Base-by-base conservation (phyloP, 2,329 filamentous ascomycete species). In the Talaromyces sp. region DNA sequence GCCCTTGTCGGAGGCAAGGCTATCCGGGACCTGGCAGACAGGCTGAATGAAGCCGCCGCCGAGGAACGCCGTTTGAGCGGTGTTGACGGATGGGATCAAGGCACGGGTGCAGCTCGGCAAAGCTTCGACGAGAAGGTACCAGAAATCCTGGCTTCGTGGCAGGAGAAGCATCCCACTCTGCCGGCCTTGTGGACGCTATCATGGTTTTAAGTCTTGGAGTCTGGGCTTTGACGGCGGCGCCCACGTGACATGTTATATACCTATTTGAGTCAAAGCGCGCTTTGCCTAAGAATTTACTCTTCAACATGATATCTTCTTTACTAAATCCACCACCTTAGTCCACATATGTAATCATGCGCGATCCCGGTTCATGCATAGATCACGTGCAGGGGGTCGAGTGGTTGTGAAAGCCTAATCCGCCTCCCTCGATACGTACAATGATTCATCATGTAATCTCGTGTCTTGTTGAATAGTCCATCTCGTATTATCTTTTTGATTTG, bases 51-150 rank as follows among this genome's bases (percentile, higher is more conserved):
- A 19, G 90, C 87, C 0, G 95, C 95, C 0, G 81, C 77, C 30
- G 87, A 93, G 72, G 93, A 97, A 76, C 82, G 92, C 61, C 85
- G 88, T 44, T 77, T 81, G 10, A 81, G 86, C 30, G 90, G 89
- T 2, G 77, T 83, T 0, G 75, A 81, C 1, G 84, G 83, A 0
- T 96, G 93, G 81, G 87, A 92, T 62, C 83, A 83, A 59, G 91
- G 88, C 11, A 83, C 81, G 63, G 86, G 85, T 4, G 82, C 85
- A 1, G 86, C 87, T 61, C 82, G 93, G 61, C 81, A 84, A 33
- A 88, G 88, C 32, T 99, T 99, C 70, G 95, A 99, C 76, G 93
- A 96, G 74, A 85, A 87, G 60, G 95, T 99, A 2, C 95, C 95
- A 0, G 93, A 97, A 66, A 90, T 99, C 39, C 79, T 99, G 63